Evolutionary conservation across 2,329 filamentous ascomycete species (phyloP).

Genomic region (Lecanicillium sp.): DNA sequence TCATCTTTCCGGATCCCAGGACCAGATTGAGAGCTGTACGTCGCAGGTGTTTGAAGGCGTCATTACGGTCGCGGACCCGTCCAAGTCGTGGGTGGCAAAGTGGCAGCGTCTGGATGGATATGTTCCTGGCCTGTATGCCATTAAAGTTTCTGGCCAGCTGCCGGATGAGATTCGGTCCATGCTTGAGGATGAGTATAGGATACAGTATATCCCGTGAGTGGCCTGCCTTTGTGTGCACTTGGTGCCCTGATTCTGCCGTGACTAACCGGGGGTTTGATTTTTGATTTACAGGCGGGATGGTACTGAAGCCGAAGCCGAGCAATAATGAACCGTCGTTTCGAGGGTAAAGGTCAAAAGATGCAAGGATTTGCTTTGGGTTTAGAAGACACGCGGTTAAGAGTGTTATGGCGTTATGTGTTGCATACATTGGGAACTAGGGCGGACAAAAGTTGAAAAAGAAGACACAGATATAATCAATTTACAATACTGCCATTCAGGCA

Average conservation of each 20-base stretch:
- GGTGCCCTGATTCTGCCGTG: no score
- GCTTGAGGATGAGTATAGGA: slow-evolving; percentile 54
- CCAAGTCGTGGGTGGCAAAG: slow-evolving; percentile 85
- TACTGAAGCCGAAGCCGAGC: slow-evolving; percentile 33
- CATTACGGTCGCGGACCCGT: slow-evolving; percentile 76
- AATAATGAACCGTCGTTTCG: background rate
- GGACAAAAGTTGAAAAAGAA: slow-evolving; percentile 1
- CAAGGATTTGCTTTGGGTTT: no score
- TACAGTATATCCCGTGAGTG: slow-evolving; percentile 58
- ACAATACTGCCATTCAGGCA: slow-evolving; percentile 16
- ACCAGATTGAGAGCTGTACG: slow-evolving; percentile 85
- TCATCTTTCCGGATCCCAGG: slow-evolving; percentile 67
- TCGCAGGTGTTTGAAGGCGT: slow-evolving; percentile 93
- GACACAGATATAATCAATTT: slow-evolving; percentile 4
- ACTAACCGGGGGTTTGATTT: background rate
- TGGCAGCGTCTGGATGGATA: slow-evolving; percentile 91
- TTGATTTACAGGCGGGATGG: slow-evolving; percentile 34
- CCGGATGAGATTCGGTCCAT: slow-evolving; percentile 55
- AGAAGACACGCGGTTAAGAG: no score
- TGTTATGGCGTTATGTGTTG: background rate
- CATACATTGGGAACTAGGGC: background rate
- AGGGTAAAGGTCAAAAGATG: no score
- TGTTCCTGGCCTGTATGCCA: slow-evolving; percentile 82
- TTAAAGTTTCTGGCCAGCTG: slow-evolving; percentile 81
- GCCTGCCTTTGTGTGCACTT: slow-evolving; percentile 28